Conservation (phyloP, 257 asterid species). For the Scutellaria baicalensis region DNA sequence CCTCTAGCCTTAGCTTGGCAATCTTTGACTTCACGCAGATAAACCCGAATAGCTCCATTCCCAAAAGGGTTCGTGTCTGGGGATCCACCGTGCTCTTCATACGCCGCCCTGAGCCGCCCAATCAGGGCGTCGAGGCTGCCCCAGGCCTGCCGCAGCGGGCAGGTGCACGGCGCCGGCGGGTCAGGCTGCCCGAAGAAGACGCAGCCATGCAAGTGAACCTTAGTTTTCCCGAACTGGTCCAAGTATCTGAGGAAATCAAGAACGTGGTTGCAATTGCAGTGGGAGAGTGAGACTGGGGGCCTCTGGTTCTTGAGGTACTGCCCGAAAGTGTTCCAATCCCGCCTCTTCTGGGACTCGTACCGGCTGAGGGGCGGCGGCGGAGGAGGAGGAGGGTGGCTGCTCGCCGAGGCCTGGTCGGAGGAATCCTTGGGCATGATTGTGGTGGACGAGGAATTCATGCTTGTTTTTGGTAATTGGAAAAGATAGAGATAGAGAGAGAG, state of each 20-base stretch:
- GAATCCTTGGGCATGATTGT: slow-evolving; percentile 24
- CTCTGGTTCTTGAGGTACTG: slow-evolving; percentile 75
- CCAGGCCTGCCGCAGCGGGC: slow-evolving; percentile 95
- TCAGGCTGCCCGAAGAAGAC: slow-evolving; percentile 86
- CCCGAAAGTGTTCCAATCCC: slow-evolving; percentile 95
- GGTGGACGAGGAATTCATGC: slow-evolving; percentile 34
- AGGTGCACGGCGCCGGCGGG: slow-evolving; percentile 89
- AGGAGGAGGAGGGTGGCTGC: slow-evolving; percentile 14
- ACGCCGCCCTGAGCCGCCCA: slow-evolving; percentile 88
- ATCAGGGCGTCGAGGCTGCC: slow-evolving; percentile 93
- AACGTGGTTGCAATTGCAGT: slow-evolving; percentile 71
- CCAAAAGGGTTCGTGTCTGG: slow-evolving; percentile 77
- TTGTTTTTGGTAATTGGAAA: slow-evolving; percentile 25
- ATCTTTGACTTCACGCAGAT: slow-evolving; percentile 75
- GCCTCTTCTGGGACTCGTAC: slow-evolving; percentile 73
- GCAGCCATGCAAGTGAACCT: slow-evolving; percentile 79
- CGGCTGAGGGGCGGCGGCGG: slow-evolving; percentile 52
- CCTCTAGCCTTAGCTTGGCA: slow-evolving; percentile 92
- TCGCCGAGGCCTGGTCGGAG: slow-evolving; percentile 31
- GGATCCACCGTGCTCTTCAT: slow-evolving; percentile 86
- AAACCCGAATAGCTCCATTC: slow-evolving; percentile 68
- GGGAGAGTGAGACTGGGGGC: slow-evolving; percentile 60
- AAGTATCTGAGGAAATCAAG: slow-evolving; percentile 80
- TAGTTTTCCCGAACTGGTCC: slow-evolving; percentile 87
- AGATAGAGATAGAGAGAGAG: not conserved